Evolutionary conservation across 306 rosid species (phyloP).

Genomic region (Ziziphus jujuba): DNA sequence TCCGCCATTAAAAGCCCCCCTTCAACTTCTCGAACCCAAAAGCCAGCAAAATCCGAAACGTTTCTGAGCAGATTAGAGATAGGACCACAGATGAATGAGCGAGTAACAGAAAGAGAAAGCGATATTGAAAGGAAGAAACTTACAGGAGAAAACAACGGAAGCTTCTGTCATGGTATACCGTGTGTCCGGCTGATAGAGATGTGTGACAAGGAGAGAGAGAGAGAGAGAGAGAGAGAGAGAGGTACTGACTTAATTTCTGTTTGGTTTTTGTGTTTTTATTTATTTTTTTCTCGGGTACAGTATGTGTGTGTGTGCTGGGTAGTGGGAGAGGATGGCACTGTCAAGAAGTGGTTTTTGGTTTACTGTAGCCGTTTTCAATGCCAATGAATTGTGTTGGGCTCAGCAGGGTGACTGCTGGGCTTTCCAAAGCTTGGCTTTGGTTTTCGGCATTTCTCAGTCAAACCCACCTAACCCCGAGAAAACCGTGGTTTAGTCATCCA

Average conservation of each 20-base stretch:
- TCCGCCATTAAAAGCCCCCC: slow-evolving; percentile 42
- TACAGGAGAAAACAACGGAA: slow-evolving; percentile 35
- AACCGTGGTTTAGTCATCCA: slow-evolving; percentile 74
- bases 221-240: slow-evolving; percentile 24
- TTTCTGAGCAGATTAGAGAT: background rate
- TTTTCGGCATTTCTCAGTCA: slow-evolving; percentile 63
- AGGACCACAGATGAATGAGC: slow-evolving; percentile 7
- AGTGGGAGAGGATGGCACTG: background rate
- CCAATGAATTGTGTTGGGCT: too few species aligned
- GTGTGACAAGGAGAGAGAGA: too few species aligned
- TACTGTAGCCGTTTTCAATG: background rate
- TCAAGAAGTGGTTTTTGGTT: background rate
- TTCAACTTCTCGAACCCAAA: background rate
- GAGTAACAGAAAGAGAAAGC: slow-evolving; percentile 1
- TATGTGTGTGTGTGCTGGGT: background rate
- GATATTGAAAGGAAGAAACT: background rate
- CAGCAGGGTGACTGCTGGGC: slow-evolving; percentile 11
- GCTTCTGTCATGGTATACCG: slow-evolving; percentile 16
- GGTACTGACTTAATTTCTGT: background rate
- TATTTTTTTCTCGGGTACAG: background rate
- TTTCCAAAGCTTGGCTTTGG: slow-evolving; percentile 51
- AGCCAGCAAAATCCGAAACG: background rate
- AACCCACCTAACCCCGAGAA: slow-evolving; percentile 80
- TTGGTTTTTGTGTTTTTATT: background rate
- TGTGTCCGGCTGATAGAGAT: background rate